Conservation (phyloP, 2,329 filamentous ascomycete species). For the Neofusicoccum umdonicola region DNA sequence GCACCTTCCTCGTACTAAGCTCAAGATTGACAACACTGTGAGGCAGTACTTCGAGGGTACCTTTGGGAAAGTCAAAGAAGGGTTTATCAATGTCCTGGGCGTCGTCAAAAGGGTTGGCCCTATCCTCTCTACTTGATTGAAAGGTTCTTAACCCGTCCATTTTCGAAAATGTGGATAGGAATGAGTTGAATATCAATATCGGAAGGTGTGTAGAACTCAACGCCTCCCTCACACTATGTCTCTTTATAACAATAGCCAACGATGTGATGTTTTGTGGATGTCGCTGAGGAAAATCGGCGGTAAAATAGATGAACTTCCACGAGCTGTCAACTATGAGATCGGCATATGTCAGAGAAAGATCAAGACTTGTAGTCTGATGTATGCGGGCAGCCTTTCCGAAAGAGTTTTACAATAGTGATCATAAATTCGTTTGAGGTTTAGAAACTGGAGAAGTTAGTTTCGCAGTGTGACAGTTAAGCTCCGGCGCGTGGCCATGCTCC, state of each 20-base stretch:
- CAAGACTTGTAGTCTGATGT: neutral
- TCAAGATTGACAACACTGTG: neutral
- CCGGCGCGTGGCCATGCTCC: no score
- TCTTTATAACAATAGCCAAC: neutral
- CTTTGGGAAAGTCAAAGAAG: neutral
- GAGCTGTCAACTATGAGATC: neutral
- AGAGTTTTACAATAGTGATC: neutral
- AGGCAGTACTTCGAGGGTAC: neutral
- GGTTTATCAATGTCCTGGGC: neutral
- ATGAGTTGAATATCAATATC: neutral
- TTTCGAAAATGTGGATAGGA: neutral
- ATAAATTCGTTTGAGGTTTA: neutral
- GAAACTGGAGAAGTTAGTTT: neutral
- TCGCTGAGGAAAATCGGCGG: neutral
- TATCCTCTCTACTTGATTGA: neutral
- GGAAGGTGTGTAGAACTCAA: no score
- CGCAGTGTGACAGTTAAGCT: neutral
- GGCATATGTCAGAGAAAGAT: neutral
- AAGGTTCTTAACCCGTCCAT: neutral
- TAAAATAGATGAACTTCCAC: neutral
- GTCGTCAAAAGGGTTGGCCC: neutral
- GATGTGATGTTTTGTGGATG: neutral
- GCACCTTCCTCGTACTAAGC: neutral
- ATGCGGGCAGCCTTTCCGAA: neutral
- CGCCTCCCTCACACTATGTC: neutral